Evolutionary conservation across 345 rosid genomes (phyloP).

Genomic region (Pugionium cornutum): DNA sequence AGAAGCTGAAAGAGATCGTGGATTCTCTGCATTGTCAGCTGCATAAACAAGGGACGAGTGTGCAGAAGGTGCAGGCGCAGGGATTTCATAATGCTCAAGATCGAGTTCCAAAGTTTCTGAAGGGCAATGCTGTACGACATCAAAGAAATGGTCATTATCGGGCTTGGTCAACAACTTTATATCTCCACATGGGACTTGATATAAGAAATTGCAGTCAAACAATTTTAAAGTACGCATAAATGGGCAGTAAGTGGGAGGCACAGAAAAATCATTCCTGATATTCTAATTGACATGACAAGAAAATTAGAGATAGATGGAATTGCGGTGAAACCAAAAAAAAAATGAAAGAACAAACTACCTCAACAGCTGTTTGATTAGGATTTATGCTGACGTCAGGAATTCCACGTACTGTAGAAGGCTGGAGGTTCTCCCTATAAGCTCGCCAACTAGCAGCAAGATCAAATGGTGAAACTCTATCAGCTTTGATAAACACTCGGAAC

Average conservation of each 20-base stretch:
- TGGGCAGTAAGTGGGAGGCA: not conserved
- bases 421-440: constrained; percentile 88
- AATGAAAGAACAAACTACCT: constrained; percentile 43
- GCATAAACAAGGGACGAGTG: constrained; percentile 78
- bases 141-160: not conserved
- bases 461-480: constrained; percentile 92
- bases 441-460: constrained; percentile 99
- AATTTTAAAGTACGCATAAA: not conserved
- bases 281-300: constrained; percentile 3
- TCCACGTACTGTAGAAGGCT: constrained; percentile 91
- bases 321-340: not conserved
- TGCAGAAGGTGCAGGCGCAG: constrained; percentile 84
- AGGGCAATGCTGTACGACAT: constrained; percentile 56
- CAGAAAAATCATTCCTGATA: not conserved
- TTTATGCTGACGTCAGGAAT: constrained; percentile 93
- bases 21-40: constrained; percentile 90
- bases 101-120: constrained; percentile 90
- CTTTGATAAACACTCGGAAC: constrained; percentile 72
- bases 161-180: too few species aligned
- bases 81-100: constrained; percentile 93
- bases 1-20: constrained; percentile 61
- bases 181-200: too few species aligned
- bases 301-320: not conserved
- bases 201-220: too few species aligned
- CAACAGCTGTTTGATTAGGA: constrained; percentile 58